Evolutionary conservation across 1,139 yeast genomes (phyloP).

Genomic region (Nakaseomyces bracarensis): DNA sequence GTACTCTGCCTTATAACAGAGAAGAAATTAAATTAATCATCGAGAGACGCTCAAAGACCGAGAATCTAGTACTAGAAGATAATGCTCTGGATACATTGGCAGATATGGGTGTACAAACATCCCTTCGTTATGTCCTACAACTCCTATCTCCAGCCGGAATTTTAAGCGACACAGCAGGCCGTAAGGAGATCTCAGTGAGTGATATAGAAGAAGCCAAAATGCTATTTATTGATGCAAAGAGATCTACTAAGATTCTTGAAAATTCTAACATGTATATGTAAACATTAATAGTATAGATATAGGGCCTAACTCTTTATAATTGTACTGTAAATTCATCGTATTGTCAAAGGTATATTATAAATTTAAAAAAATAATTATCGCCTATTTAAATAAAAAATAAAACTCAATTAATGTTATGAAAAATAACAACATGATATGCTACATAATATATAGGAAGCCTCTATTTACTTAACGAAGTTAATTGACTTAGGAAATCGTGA

Average conservation of each 20-base stretch:
- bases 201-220: slow-evolving; percentile 85
- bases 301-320: background rate
- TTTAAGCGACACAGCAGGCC: slow-evolving; percentile 64
- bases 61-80: slow-evolving; percentile 52
- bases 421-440: slow-evolving; percentile 9
- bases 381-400: too few relatives aligned
- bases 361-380: too few relatives aligned
- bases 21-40: slow-evolving; percentile 80
- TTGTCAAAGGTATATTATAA: too few relatives aligned
- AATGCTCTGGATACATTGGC: slow-evolving; percentile 73
- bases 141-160: slow-evolving; percentile 86
- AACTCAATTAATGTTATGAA: too few relatives aligned
- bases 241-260: slow-evolving; percentile 75
- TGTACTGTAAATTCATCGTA: too few relatives aligned
- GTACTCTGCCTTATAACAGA: slow-evolving; percentile 76
- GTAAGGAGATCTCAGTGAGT: slow-evolving; percentile 55
- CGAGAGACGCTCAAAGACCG: slow-evolving; percentile 71
- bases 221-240: slow-evolving; percentile 79
- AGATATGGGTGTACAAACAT: slow-evolving; percentile 59
- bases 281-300: slow-evolving; percentile 3
- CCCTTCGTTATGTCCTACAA: slow-evolving; percentile 87
- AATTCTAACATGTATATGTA: slow-evolving; percentile 26
- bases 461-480: slow-evolving; percentile 25
- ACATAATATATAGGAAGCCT: background rate
- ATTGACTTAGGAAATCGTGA: slow-evolving; percentile 62